Evolutionary conservation across 2,329 filamentous ascomycete species (phyloP).

Genomic region (Trichoderma koningiopsis): DNA sequence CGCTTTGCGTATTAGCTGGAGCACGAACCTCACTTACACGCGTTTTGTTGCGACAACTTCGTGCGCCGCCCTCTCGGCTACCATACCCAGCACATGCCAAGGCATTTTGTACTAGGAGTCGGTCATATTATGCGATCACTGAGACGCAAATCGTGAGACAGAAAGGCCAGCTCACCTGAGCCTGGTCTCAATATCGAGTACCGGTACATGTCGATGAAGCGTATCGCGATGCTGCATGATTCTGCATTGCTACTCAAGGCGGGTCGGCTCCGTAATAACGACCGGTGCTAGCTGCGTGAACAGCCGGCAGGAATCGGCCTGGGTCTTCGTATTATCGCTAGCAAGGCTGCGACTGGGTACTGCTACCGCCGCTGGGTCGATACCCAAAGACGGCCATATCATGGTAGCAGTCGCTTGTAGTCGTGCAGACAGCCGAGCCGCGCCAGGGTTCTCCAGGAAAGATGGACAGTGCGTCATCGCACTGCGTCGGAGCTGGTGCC

Average conservation of each 20-base stretch:
- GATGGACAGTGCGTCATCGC: constrained; percentile 4
- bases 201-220: not conserved
- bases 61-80: too few relatives aligned
- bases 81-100: too few relatives aligned
- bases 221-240: not conserved
- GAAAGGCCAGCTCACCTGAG: not conserved
- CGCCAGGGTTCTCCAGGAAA: constrained; percentile 14
- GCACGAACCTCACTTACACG: not conserved
- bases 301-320: not conserved
- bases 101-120: too few relatives aligned
- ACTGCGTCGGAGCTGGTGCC: not conserved
- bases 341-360: not conserved
- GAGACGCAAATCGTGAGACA: too few relatives aligned
- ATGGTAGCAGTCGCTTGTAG: not conserved
- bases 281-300: not conserved
- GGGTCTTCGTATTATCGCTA: not conserved
- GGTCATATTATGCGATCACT: too few relatives aligned
- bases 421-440: not conserved
- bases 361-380: not conserved
- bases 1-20: too few relatives aligned
- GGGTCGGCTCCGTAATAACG: not conserved
- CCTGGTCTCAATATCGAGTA: not conserved
- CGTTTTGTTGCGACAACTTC: not conserved
- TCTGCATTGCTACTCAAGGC: not conserved
- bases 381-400: not conserved